Conservation (phyloP, 768 basidiomycete species). For the Infundibulicybe gibba region DNA sequence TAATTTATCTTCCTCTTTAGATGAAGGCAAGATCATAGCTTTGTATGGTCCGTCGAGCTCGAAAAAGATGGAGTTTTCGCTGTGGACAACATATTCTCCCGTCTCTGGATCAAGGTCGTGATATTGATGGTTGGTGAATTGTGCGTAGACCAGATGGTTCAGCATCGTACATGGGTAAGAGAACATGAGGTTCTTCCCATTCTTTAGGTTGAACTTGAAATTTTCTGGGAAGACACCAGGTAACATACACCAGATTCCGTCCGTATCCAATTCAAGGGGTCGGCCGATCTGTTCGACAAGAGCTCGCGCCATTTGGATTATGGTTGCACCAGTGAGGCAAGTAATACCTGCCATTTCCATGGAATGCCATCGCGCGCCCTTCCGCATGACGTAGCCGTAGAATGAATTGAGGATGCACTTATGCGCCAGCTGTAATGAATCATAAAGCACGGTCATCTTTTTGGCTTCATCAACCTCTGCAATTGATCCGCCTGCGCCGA, state of each 20-base stretch:
- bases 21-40: constrained; percentile 98
- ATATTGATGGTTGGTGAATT: constrained; percentile 98
- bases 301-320: constrained; percentile 98
- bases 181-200: constrained; percentile 83
- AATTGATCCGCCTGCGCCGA: constrained; percentile 66
- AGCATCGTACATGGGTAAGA: constrained; percentile 99
- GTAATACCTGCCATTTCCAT: constrained; percentile 99
- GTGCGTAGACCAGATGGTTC: constrained; percentile 93
- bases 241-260: constrained; percentile 99
- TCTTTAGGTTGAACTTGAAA: constrained; percentile 89
- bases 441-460: constrained; percentile 98
- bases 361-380: constrained; percentile 98
- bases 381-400: constrained; percentile 99
- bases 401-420: constrained; percentile 99
- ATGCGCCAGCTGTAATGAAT: constrained; percentile 97
- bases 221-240: constrained; percentile 97
- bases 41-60: constrained; percentile 98
- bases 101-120: constrained; percentile 86
- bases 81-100: constrained; percentile 81
- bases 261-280: constrained; percentile 95
- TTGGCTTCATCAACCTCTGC: constrained; percentile 94
- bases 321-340: constrained; percentile 93
- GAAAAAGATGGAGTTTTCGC: constrained; percentile 99
- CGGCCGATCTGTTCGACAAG: constrained; percentile 97
- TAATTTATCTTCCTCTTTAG: constrained; percentile 98